Evolutionary conservation across 805 yeast genomes (phyloP), one percentile per base, ranked within the genome.

Genomic region (Starmerella tilneyi): DNA sequence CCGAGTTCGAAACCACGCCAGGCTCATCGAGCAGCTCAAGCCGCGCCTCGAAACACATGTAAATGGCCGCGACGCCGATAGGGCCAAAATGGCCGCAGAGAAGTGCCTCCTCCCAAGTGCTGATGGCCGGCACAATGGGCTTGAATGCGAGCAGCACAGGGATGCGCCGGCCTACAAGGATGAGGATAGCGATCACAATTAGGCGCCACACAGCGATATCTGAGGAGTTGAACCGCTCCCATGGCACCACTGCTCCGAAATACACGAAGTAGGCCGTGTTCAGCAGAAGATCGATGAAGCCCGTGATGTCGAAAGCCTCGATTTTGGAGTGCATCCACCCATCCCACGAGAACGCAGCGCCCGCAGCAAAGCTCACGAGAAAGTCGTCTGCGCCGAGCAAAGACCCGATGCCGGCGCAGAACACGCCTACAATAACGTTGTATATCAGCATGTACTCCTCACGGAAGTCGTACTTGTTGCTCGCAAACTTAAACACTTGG

Each of bases 41-140:
- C 26, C 50, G 59, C 2, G 76, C 74, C 48, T 42, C 73, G 62
- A 45, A 66, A 65, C 19, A 69, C 69, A 34, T 78, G 74, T 73
- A 76, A n/a, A 76, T 63, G 3, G 79, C 81, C 26, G 81, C 81
- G 3, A 76, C 79, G 20, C 86, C 86, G 57, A 80, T 78, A 13
- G 86, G 86, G 30, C 86, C 86, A 56, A 80, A 80, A 63, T 76
- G 84, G 36, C 86, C 86, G 49, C 79, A 75, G 56, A 80, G 76
- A 5, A 79, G 55, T 1, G 84, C 84, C 56, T 80, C 85, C 58
- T 76, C 70, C 78, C 81, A 73, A 29, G 74, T 68, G 46, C 71
- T 71, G 30, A 80, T 69, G 53, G 76, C 81, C 1, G 84, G 82
- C 21, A 75, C 73, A 15, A 77, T 55, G 1, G 74, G 75, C 58